phyloP scores from a whole-genome alignment of 192 early-diverging fungal genomes.

The Coemansia sp. region DNA sequence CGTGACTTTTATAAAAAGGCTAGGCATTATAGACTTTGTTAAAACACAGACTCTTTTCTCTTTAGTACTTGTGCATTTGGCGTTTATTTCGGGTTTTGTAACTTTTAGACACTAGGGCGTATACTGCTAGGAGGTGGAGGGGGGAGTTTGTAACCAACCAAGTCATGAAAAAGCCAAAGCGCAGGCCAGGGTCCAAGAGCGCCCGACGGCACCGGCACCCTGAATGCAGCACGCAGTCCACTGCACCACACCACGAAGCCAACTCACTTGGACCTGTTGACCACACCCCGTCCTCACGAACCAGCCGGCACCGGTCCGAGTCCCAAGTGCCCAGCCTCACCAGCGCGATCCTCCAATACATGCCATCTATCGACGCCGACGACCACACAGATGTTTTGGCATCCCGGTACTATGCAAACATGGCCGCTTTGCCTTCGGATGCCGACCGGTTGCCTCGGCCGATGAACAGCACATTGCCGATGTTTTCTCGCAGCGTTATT shows the following conservation, averaged over 20 bases:
- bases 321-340: conserved; percentile 6
- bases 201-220: conserved; percentile 3
- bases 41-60: background rate
- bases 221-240: background rate
- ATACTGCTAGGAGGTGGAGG: too few species aligned
- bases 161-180: conserved; percentile 3
- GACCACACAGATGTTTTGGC: conserved; percentile 29
- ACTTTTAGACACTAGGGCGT: too few species aligned
- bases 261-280: too few species aligned
- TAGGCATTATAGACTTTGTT: background rate
- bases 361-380: conserved; percentile 37
- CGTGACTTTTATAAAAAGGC: background rate
- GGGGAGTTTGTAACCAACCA: too few species aligned
- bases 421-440: conserved; percentile 22
- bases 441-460: conserved; percentile 36
- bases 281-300: background rate
- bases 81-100: too few species aligned
- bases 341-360: conserved; percentile 41
- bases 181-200: conserved; percentile 2
- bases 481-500: conserved; percentile 51
- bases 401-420: conserved; percentile 48
- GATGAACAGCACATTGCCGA: conserved; percentile 53
- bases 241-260: background rate
- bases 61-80: background rate
- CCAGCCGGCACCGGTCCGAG: background rate